Base-by-base conservation (phyloP, 495 filamentous ascomycete genomes). In the Hyphodiscus hymeniophilus region DNA sequence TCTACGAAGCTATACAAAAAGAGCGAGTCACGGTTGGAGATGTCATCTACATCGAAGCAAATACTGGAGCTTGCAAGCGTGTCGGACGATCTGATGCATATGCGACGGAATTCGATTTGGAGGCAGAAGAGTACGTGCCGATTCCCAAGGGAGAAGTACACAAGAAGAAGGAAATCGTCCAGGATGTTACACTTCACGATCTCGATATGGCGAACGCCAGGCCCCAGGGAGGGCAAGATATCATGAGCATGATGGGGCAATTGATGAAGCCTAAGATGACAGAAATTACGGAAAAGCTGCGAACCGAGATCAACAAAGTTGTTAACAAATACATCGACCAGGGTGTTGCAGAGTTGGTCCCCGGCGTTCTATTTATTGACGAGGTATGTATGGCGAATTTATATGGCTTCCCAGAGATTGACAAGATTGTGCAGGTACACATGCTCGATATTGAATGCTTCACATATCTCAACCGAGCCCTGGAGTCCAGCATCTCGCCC, bases 201-300 rank as follows among this genome's bases (percentile, higher is more conserved):
- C 70, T 98, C 39, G 92, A 98, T 62, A 88, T 95, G 54, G 92
- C 92, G 54, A 98, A 98, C 58, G 87, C 92, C 10, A 75, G 91
- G 48, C 94, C 92, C 11, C 78, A 95, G 72, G 91, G 92, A 26
- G 92, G 92, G 46, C 92, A 98, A 69, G 92, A 98, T 63, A 90
- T 98, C 47, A 95, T 98, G 90, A 94, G 87, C 65, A 96, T 98
- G 92, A 95, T 98, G 89, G 91, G 91, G 51, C 91, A 97, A 62
- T 71, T 98, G 52, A 95, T 94, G 85, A 96, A 95, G 74, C 92
- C 92, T 49, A 92, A 94, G 73, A 95, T 94, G 76, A 97, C 91
- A 10, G 91, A 97, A 62, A 95, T 97, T 55, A 97, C 91, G 28
- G 91, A 97, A 61, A 97, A 98, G 70, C 69, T 98, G 60, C 80